Evolutionary conservation across 2,329 filamentous ascomycete species (phyloP).

Genomic region (Rhinocladiella mackenziei): DNA sequence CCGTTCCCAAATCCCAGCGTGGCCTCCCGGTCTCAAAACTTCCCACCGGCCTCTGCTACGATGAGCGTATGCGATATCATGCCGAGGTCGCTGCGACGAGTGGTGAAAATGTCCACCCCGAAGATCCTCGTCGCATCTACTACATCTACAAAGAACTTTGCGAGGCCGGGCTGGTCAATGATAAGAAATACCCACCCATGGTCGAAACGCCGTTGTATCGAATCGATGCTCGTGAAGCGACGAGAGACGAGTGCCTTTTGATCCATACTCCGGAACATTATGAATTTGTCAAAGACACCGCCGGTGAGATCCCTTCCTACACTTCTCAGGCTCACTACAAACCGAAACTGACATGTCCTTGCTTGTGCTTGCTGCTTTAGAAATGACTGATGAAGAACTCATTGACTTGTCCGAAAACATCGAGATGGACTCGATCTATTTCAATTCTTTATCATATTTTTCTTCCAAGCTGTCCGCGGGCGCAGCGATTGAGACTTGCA

Average conservation of each 20-base stretch:
- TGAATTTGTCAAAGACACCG: slow-evolving; percentile 65
- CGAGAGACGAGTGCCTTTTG: slow-evolving; percentile 70
- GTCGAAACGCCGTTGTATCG: slow-evolving; percentile 57
- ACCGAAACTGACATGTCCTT: too few species aligned
- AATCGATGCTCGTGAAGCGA: slow-evolving; percentile 74
- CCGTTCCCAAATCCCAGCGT: slow-evolving; percentile 34
- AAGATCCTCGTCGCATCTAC: slow-evolving; percentile 88
- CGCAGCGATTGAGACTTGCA: slow-evolving; percentile 91
- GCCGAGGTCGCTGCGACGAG: slow-evolving; percentile 68
- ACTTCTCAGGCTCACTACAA: too few species aligned
- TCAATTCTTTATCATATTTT: slow-evolving; percentile 74
- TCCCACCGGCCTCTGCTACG: slow-evolving; percentile 79
- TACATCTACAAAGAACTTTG: slow-evolving; percentile 89
- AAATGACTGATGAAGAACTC: slow-evolving; percentile 57
- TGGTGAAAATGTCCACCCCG: slow-evolving; percentile 76
- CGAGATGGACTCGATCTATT: slow-evolving; percentile 72
- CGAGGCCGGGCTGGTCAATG: slow-evolving; percentile 71
- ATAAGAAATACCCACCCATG: slow-evolving; percentile 46
- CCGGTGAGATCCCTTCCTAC: slow-evolving; percentile 33
- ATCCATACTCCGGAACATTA: slow-evolving; percentile 77
- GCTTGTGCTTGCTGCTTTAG: too few species aligned
- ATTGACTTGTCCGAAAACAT: slow-evolving; percentile 58
- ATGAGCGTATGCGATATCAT: slow-evolving; percentile 93
- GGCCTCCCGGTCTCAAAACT: slow-evolving; percentile 49
- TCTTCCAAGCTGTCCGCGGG: slow-evolving; percentile 82